Percentiles rank a stretch among this genome's conserved stretches.
These are phyloP conservation scores for Fusarium liriodendri DNA, from an alignment of 2,329 filamentous ascomycete genomes.

Conservation along the genomic window DNA sequence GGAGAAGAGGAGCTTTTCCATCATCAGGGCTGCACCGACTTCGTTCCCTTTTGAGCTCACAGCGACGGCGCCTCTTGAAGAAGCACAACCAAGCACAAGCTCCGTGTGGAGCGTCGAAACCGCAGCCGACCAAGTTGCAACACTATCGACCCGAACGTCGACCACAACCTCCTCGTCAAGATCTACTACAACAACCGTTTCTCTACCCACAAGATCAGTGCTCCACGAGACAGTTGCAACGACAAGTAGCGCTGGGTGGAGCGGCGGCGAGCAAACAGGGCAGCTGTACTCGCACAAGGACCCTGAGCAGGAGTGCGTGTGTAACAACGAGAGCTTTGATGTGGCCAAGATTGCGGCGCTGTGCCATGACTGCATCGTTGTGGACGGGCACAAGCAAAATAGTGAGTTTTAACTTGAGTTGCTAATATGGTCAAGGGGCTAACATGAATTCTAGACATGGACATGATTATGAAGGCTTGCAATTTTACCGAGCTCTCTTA, in stretches of 20 bases:
- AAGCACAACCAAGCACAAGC: conserved; percentile 16
- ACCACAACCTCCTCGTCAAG: conserved; percentile 8
- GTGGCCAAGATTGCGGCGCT: conserved; percentile 52
- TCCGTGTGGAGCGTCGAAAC: conserved; percentile 10
- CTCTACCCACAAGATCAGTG: conserved; percentile 14
- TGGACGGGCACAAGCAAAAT: conserved; percentile 45
- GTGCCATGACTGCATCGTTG: conserved; percentile 53
- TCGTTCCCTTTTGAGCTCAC: conserved; percentile 40
- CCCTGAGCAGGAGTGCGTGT: conserved; percentile 52
- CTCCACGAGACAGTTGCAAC: not conserved
- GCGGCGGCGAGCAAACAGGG: conserved; percentile 23
- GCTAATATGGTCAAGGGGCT: not conserved
- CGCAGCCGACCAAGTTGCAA: conserved; percentile 7
- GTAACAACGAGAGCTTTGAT: conserved; percentile 54
- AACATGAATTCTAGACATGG: conserved; percentile 46
- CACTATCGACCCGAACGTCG: not conserved
- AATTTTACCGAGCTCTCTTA: conserved; percentile 48
- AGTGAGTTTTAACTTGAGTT: conserved; percentile 40
- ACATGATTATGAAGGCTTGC: conserved; percentile 51
- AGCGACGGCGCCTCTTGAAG: conserved; percentile 11
- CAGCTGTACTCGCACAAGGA: conserved; percentile 33
- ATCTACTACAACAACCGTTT: conserved; percentile 15
- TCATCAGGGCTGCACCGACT: conserved; percentile 48
- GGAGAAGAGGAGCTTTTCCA: conserved; percentile 43
- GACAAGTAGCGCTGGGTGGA: conserved; percentile 13